Evolutionary conservation across 768 basidiomycete species (phyloP), one percentile per base, ranked within the genome.

Genomic region (Pulveroboletus sp.): DNA sequence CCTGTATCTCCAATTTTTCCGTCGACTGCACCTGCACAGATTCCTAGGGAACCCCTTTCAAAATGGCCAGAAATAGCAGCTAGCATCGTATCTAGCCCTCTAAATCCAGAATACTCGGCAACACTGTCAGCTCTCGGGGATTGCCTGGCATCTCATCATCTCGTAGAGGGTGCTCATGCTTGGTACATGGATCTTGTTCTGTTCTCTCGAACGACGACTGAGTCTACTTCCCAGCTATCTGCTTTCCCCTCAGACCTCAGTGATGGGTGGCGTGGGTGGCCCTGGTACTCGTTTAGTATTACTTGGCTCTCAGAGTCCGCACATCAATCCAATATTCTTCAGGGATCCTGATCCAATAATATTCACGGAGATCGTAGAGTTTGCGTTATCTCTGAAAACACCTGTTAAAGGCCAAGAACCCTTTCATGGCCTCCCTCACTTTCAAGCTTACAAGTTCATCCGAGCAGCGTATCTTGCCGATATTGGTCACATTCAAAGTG

Each of bases 361-460:
- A 51, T 80, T 96, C 56, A 85, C 93, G 3, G 96, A 99, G 70
- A 84, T 96, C 42, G 73, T 84, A 12, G 96, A 99, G 71, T 98
- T 92, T 65, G 94, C 91, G 0, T 62, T 93, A 39, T 90, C 90
- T 6, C 70, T 95, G 35, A 74, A 79, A n/a, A 71, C 85, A 5
- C 67, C 78, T 1, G 59, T 75, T 2, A 96, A 96, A 69, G 90
- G 93, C 11, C 91, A 93, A 62, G 95, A 98, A 44, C 58, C 81
- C 4, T 94, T 92, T 64, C 68, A 72, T 43, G 95, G 94, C 1
- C 68, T 97, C 17, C 81, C 89, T 8, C 86, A 93, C 61, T 73
- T 98, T 26, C 89, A 98, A 67, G 82, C 90, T 3, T 96, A 92
- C 72, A 83, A 88, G 47, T 76, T 98, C 37, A 71, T 93, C 37